These are phyloP conservation scores for Dendrobium chrysotoxum DNA, from an alignment of 106 monocot genomes.

Conservation along the genomic window DNA sequence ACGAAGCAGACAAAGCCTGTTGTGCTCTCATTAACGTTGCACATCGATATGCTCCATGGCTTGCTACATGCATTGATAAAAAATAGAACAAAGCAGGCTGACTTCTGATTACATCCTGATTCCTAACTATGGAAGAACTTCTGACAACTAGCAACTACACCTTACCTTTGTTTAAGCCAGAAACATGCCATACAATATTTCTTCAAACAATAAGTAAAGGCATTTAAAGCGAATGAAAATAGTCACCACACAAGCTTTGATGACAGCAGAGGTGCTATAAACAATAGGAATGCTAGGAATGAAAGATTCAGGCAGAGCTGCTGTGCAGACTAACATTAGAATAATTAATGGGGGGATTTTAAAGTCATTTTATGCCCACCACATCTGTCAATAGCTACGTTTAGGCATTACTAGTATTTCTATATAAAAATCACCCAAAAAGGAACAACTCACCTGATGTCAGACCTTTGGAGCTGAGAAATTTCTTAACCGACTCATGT, in stretches of 20 bases:
- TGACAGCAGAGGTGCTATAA: neutral
- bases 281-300: neutral
- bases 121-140: too few species aligned
- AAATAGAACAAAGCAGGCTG: too few species aligned
- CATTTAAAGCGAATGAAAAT: neutral
- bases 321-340: neutral
- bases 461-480: conserved; percentile 19
- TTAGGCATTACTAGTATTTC: neutral
- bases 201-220: neutral
- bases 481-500: conserved; percentile 35
- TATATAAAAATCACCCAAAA: neutral
- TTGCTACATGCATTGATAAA: too few species aligned
- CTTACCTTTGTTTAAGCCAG: too few species aligned
- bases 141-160: too few species aligned
- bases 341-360: neutral
- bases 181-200: neutral
- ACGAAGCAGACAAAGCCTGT: too few species aligned
- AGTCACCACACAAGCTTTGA: neutral
- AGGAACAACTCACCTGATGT: conserved; percentile 36
- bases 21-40: too few species aligned
- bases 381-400: neutral
- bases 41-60: too few species aligned
- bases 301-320: neutral
- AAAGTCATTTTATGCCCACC: neutral
- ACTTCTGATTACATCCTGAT: too few species aligned